Conservation (phyloP, 2,329 filamentous ascomycete genomes). For the Trichoderma atrobrunneum region DNA sequence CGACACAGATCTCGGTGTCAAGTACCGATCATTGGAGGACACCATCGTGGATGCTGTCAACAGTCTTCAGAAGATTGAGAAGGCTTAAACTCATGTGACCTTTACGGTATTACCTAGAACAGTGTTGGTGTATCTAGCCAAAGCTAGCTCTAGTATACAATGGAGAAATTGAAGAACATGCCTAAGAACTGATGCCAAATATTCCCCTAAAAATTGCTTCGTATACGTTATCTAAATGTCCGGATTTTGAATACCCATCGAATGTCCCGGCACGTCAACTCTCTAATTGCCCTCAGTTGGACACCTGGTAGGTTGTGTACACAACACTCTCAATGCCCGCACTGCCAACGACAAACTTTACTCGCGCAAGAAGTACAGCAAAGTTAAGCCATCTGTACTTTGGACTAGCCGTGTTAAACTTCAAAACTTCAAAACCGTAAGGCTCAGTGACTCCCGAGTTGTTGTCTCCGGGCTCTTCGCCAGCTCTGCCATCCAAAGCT, state of each 20-base stretch:
- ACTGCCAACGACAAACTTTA: not conserved
- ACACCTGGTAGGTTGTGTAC: not conserved
- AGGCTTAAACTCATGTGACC: not conserved
- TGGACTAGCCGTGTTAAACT: constrained; percentile 2
- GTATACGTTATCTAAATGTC: not conserved
- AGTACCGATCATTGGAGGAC: not conserved
- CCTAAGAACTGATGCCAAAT: not conserved
- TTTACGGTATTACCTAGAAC: not conserved
- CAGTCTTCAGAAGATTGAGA: not conserved
- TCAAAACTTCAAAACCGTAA: constrained; percentile 4
- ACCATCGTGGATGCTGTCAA: not conserved
- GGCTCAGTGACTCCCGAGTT: not conserved
- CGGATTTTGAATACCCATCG: not conserved
- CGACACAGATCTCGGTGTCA: not conserved
- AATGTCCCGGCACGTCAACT: not conserved
- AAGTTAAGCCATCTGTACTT: not conserved
- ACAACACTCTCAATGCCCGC: constrained; percentile 9
- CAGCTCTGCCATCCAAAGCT: not conserved
- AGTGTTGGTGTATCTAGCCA: not conserved
- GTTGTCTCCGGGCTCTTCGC: not conserved
- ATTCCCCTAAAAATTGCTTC: not conserved
- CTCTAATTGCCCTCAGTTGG: not conserved
- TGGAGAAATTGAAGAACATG: not conserved
- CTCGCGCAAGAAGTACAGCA: not conserved
- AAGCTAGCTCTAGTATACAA: not conserved